Conservation (phyloP, 352 stramenopile genomes). For the Globisporangium canariense region DNA sequence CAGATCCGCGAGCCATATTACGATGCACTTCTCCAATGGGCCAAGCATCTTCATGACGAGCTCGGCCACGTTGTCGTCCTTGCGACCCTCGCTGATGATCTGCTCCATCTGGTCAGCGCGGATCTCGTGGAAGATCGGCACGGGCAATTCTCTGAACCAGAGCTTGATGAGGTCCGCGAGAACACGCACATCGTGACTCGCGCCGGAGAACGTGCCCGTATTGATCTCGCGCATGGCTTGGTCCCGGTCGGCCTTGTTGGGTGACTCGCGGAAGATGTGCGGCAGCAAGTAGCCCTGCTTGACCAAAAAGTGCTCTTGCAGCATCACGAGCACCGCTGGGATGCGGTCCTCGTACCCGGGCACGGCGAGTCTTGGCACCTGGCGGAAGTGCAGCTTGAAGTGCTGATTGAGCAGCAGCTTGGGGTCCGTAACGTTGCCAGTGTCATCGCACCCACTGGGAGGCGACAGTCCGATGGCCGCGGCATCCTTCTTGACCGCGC, state of each 20-base stretch:
- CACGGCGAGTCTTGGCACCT: slow-evolving; percentile 63
- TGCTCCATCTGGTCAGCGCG: slow-evolving; percentile 67
- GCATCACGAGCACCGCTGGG: slow-evolving; percentile 83
- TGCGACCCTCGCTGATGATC: slow-evolving; percentile 18
- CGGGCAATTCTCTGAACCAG: slow-evolving; percentile 84
- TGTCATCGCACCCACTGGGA: not conserved
- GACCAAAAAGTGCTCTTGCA: slow-evolving; percentile 73
- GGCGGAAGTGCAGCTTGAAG: slow-evolving; percentile 75
- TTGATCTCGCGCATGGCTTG: slow-evolving; percentile 84
- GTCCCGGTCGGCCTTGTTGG: slow-evolving; percentile 83
- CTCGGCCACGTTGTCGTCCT: slow-evolving; percentile 28
- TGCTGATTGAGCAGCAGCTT: slow-evolving; percentile 76
- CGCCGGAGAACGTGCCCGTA: slow-evolving; percentile 63
- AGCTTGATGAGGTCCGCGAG: slow-evolving; percentile 88
- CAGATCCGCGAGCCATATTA: slow-evolving; percentile 85
- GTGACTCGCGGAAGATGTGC: slow-evolving; percentile 88
- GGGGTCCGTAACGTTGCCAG: slow-evolving; percentile 22
- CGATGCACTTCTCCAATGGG: slow-evolving; percentile 46
- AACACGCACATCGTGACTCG: slow-evolving; percentile 71
- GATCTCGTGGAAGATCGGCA: slow-evolving; percentile 82
- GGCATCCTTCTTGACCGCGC: slow-evolving; percentile 6
- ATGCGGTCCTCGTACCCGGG: slow-evolving; percentile 73
- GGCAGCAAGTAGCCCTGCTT: slow-evolving; percentile 62
- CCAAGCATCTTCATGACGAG: slow-evolving; percentile 50
- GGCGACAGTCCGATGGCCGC: not conserved